Percentiles rank a stretch among this genome's conserved stretches.
phyloP scores from a whole-genome alignment of 306 rosid species.

The Acacia crassicarpa region DNA sequence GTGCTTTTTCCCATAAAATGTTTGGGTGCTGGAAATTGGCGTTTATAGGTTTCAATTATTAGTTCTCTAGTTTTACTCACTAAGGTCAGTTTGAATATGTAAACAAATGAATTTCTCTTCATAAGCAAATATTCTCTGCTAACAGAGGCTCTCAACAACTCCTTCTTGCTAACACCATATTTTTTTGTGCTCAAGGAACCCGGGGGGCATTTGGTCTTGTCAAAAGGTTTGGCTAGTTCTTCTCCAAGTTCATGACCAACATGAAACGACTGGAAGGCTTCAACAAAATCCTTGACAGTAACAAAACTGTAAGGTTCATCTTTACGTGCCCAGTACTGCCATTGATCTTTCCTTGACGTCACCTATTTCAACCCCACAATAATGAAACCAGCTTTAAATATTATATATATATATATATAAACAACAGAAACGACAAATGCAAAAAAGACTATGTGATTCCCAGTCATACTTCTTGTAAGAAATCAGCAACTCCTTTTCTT shows the following conservation, averaged over 20 bases:
- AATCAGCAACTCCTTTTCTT: constrained; percentile 57
- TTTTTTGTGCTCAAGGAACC: constrained; percentile 63
- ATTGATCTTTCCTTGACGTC: constrained; percentile 69
- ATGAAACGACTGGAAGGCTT: constrained; percentile 72
- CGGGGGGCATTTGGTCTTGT: constrained; percentile 63
- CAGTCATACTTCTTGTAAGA: constrained; percentile 47
- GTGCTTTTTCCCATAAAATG: neutral
- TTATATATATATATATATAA: neutral
- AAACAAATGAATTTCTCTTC: constrained; percentile 83
- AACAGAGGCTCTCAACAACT: constrained; percentile 68
- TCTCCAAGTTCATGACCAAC: constrained; percentile 76
- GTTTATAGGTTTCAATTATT: neutral
- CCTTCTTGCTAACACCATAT: constrained; percentile 70
- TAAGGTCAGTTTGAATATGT: constrained; percentile 65
- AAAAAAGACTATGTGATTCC: constrained; percentile 7
- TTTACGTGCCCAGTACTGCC: constrained; percentile 75
- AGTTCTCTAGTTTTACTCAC: constrained; percentile 49
- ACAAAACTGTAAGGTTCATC: constrained; percentile 74
- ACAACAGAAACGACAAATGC: neutral
- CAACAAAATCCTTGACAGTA: constrained; percentile 60
- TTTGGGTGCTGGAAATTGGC: neutral
- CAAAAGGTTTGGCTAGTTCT: constrained; percentile 69
- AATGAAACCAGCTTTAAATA: constrained; percentile 11
- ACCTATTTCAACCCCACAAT: constrained; percentile 34
- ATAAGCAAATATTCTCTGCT: constrained; percentile 81